These are phyloP conservation scores for Nannizziopsis barbatae DNA, from an alignment of 2,329 filamentous ascomycete genomes.

Conservation along the genomic window DNA sequence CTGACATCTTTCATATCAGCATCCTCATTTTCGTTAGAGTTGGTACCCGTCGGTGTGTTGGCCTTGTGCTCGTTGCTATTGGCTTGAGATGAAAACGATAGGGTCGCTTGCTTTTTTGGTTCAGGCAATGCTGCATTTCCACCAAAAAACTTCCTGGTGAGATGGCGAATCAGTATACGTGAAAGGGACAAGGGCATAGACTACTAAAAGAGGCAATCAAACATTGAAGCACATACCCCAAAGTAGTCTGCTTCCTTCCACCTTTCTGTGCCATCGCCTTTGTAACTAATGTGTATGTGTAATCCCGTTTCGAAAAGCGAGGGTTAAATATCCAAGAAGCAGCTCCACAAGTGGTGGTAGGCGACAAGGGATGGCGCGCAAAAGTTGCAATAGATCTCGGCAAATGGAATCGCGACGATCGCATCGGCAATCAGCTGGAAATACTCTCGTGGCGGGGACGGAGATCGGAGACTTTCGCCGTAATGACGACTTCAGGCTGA, in stretches of 20 bases:
- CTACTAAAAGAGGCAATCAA: constrained; percentile 46
- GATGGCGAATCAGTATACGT: background rate
- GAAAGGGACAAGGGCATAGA: too few species aligned
- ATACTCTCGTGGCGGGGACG: too few species aligned
- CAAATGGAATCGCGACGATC: background rate
- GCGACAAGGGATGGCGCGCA: background rate
- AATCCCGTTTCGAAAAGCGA: background rate
- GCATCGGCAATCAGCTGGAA: background rate
- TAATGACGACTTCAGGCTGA: too few species aligned
- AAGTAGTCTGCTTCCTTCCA: constrained; percentile 59
- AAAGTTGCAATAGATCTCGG: background rate
- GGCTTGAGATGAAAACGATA: constrained; percentile 55
- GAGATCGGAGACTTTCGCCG: too few species aligned
- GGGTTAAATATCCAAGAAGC: background rate
- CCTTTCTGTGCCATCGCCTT: constrained; percentile 12
- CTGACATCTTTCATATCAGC: constrained; percentile 23
- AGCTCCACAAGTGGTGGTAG: background rate
- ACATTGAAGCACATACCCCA: constrained; percentile 72
- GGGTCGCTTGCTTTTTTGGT: constrained; percentile 62
- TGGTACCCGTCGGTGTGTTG: background rate
- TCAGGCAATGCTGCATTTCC: constrained; percentile 48
- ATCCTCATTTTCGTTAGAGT: constrained; percentile 17
- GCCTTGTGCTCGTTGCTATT: constrained; percentile 33
- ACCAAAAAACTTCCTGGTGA: constrained; percentile 71
- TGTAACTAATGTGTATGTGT: background rate